Conservation (phyloP, 2,329 filamentous ascomycete species). For the Waltergamsia citrina region DNA sequence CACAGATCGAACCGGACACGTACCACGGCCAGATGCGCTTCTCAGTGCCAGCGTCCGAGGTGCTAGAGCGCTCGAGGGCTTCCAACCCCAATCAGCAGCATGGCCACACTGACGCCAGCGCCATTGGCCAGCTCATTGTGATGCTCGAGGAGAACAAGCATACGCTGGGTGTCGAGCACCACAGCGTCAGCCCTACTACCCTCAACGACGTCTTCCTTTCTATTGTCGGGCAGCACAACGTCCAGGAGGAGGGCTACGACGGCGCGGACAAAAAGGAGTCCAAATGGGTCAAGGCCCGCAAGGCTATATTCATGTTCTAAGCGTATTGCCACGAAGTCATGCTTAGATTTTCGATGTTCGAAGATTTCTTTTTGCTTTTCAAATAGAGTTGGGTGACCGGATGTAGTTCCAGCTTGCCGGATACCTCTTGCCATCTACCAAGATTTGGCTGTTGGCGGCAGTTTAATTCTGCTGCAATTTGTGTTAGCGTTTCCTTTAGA, state of each 20-base stretch:
- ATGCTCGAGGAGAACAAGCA: constrained; percentile 59
- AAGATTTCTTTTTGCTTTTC: too few relatives aligned
- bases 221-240: constrained; percentile 71
- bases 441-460: too few relatives aligned
- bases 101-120: constrained; percentile 17
- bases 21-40: constrained; percentile 18
- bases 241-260: constrained; percentile 61
- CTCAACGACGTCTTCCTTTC: constrained; percentile 78
- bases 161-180: constrained; percentile 65
- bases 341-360: too few relatives aligned
- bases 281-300: constrained; percentile 4
- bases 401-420: too few relatives aligned
- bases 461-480: too few relatives aligned
- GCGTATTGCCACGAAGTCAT: too few relatives aligned
- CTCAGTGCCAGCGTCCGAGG: constrained; percentile 13
- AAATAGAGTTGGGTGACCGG: too few relatives aligned
- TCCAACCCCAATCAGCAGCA: too few relatives aligned
- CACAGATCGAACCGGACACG: constrained; percentile 55
- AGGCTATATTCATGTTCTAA: constrained; percentile 2
- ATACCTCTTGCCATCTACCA: too few relatives aligned
- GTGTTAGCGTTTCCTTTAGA: too few relatives aligned
- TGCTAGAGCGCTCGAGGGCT: constrained; percentile 5
- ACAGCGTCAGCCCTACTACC: constrained; percentile 74
- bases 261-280: constrained; percentile 10
- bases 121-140: constrained; percentile 59